Conservation (phyloP, 768 basidiomycete genomes). For the Lentinus brumalis region DNA sequence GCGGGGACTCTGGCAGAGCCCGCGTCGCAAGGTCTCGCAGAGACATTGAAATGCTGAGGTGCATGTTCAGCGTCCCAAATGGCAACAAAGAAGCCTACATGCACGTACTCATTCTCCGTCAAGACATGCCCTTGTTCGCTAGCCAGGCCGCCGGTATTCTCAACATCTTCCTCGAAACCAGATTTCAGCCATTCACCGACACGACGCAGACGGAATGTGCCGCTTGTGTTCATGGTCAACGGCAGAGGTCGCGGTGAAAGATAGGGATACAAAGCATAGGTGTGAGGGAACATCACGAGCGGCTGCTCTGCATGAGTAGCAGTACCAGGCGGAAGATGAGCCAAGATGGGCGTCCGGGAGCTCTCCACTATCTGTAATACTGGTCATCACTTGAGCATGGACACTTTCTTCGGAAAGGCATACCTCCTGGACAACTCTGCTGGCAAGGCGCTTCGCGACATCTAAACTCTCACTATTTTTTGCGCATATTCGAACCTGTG, state of each 20-base stretch:
- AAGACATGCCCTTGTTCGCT: slow-evolving; percentile 37
- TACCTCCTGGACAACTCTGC: slow-evolving; percentile 57
- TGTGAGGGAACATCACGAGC: slow-evolving; percentile 31
- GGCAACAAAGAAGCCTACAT: background rate
- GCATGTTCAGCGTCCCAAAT: background rate
- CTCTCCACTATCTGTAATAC: background rate
- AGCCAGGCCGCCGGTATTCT: slow-evolving; percentile 41
- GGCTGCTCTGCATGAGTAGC: slow-evolving; percentile 5
- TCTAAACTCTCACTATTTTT: slow-evolving; percentile 40
- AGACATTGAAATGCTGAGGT: slow-evolving; percentile 12
- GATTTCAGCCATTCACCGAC: slow-evolving; percentile 61
- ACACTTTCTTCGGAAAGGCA: slow-evolving; percentile 17
- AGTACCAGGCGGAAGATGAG: slow-evolving; percentile 22
- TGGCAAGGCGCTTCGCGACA: slow-evolving; percentile 53
- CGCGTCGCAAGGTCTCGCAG: slow-evolving; percentile 13
- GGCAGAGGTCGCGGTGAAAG: slow-evolving; percentile 49
- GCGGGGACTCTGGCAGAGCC: background rate
- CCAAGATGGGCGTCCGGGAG: slow-evolving; percentile 16
- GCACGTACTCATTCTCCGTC: slow-evolving; percentile 40
- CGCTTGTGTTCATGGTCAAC: slow-evolving; percentile 46
- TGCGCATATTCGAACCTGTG: slow-evolving; percentile 60
- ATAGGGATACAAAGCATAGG: slow-evolving; percentile 74
- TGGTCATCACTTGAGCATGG: background rate
- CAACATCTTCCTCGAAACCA: slow-evolving; percentile 36
- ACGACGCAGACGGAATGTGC: slow-evolving; percentile 60